Evolutionary conservation across 2,329 filamentous ascomycete species (phyloP).

Genomic region (Penicillium sp.): DNA sequence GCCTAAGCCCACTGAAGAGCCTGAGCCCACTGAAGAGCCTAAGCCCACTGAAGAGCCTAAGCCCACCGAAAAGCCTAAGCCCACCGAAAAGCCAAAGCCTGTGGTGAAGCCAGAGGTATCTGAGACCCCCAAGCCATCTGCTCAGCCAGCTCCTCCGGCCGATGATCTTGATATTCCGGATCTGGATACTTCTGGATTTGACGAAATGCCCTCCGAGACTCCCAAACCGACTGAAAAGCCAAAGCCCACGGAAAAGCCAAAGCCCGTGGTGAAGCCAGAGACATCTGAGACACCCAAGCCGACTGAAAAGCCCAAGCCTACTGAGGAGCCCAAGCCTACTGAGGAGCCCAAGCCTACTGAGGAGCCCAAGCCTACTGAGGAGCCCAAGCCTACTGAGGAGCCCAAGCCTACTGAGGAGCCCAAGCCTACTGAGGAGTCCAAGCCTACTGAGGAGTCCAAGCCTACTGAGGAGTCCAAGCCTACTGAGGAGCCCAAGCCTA

Average conservation of each 20-base stretch:
- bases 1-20: not conserved
- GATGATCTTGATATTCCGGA: too few relatives aligned
- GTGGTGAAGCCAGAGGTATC: too few relatives aligned
- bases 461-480: not conserved
- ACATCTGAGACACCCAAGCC: not conserved
- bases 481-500: not conserved
- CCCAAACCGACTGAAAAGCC: not conserved
- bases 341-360: not conserved
- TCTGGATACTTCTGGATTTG: too few relatives aligned
- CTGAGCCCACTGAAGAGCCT: not conserved
- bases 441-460: not conserved
- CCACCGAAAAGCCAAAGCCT: not conserved
- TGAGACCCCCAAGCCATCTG: not conserved
- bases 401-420: not conserved
- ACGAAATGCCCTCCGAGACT: not conserved
- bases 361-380: not conserved
- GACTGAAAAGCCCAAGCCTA: not conserved
- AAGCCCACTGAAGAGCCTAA: not conserved
- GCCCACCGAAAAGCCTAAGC: not conserved
- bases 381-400: not conserved
- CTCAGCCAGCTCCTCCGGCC: not conserved
- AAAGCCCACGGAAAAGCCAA: not conserved
- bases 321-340: not conserved
- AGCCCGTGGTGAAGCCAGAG: not conserved
- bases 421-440: not conserved